Percentiles rank a stretch among this genome's conserved stretches.
phyloP scores from a whole-genome alignment of 2,329 filamentous ascomycete species.

The Esteya vermicola region DNA sequence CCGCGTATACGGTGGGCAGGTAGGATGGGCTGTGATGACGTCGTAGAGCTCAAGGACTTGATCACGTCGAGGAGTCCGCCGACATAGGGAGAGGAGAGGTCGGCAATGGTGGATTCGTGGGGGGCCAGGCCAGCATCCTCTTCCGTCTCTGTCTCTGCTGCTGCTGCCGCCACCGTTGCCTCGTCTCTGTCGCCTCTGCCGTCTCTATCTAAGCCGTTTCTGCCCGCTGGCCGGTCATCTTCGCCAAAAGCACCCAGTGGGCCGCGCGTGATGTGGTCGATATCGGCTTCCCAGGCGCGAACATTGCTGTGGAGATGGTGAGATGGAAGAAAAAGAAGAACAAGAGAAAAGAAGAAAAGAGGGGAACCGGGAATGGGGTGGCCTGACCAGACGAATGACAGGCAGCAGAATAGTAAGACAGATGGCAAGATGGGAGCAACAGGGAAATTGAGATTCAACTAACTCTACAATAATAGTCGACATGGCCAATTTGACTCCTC shows the following conservation, averaged over 20 bases:
- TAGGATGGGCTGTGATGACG: constrained; percentile 49
- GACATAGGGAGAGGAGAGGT: constrained; percentile 37
- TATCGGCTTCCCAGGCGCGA: constrained; percentile 27
- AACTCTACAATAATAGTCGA: constrained; percentile 36
- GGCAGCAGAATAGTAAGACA: neutral
- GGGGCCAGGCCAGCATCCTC: constrained; percentile 1
- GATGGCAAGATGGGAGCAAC: neutral
- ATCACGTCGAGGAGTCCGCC: constrained; percentile 53
- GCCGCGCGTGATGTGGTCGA: constrained; percentile 45
- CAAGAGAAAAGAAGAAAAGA: neutral
- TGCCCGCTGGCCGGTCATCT: too few species aligned
- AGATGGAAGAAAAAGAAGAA: neutral
- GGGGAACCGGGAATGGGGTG: too few species aligned
- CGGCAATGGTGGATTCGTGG: constrained; percentile 16
- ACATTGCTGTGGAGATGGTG: constrained; percentile 8
- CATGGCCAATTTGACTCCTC: too few species aligned
- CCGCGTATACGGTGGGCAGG: constrained; percentile 42
- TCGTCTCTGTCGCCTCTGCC: too few species aligned
- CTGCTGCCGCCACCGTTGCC: too few species aligned
- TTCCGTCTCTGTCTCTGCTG: too few species aligned
- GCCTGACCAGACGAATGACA: neutral
- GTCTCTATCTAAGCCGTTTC: too few species aligned
- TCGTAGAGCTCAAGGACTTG: constrained; percentile 55
- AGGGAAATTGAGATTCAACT: constrained; percentile 13
- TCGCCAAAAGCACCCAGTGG: constrained; percentile 23